Evolutionary conservation across 192 early-diverging fungal genomes (phyloP), one percentile per base, ranked within the genome.

Genomic region (Lobosporangium transversale): DNA sequence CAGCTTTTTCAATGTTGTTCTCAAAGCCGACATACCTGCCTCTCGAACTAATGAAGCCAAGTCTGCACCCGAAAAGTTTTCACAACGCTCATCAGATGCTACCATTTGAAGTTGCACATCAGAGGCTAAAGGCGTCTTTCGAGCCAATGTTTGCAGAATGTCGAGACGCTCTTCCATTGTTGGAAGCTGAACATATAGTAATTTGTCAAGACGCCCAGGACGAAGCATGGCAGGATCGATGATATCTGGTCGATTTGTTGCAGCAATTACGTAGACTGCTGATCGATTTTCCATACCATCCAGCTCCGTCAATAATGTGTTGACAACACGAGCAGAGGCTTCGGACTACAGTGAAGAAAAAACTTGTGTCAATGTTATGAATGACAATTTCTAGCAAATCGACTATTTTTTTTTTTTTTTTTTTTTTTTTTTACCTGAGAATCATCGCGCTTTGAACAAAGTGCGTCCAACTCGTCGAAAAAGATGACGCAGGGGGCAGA

Each of bases 181-280:
- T 0, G 97, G 97, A 49, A 99, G 79, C 78, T 97, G 95, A 1
- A 99, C 95, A 79, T 97, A 99, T n/a, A 99, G 84, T n/a, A 95
- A 79, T 66, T 96, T 97, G 83, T 98, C 97, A 26, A 99, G 78
- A 51, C 97, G 93, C 15, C 97, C 97, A 3, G 96, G 95, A 24
- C 97, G 93, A 29, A 99, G 84, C 97, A 99, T 97, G 32, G 97
- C 97, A 6, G 97, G 91, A 66, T 99, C 97, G 62, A 99, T 96
- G 73, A 96, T 96, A 65, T 97, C 95, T 35, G 97, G 97, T 30
- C 97, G 87, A 66, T 99, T 99, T 9, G 97, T 99, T 15, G 97
- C 97, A 1, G 94, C 97, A 73, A 99, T 95, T 29, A 99, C 92
- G 80, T 94, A 99, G 0, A 99, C 97, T 52, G 89, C 86, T 20